Evolutionary conservation across 257 asterid species (phyloP), one percentile per base, ranked within the genome.

Genomic region (Oldenlandia corymbosa): DNA sequence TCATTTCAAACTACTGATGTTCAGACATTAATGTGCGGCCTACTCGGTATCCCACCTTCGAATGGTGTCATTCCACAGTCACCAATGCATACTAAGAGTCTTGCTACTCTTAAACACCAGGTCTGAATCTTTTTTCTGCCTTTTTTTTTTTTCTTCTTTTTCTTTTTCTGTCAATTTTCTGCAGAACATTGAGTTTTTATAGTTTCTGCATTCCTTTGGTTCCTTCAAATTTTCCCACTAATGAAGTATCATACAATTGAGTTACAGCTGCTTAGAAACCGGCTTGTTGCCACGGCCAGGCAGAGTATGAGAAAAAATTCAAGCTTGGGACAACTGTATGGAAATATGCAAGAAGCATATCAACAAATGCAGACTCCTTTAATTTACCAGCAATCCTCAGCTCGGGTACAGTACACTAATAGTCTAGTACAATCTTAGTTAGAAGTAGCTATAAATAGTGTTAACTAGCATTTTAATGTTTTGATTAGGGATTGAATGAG

Each of bases 41-140:
- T 90, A 10, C 13, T 90, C 46, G 97, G 97, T 39, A 85, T 90
- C 64, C 97, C 97, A 58, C 97, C 97, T 42, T 73, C 97, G 52
- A 90, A 90, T 47, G 97, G 95, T 48, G 95, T 90, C 10, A 87
- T 90, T 68, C 97, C 97, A 17, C 95, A 90, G 69, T 90, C 97
- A 21, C 97, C 97, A 41, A 90, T 90, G 97, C 97, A 90, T 62
- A 90, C 95, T 14, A 87, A 87, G 65, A 79, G 92, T 76, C 68
- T 90, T 46, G 97, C 97, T 41, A 87, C 95, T 67, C 97, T 90
- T 57, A 90, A 90, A 58, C 95, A 87, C 77, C 97, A 90, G 89
- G 97, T 90, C 7, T n/a, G n/a, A n/a, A n/a, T n/a, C n/a, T n/a
- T n/a, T n/a, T n/a, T n/a, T n/a, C n/a, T n/a, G n/a, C n/a, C n/a